Conservation (phyloP, 352 stramenopile genomes). For the Phytophthora brassicae region DNA sequence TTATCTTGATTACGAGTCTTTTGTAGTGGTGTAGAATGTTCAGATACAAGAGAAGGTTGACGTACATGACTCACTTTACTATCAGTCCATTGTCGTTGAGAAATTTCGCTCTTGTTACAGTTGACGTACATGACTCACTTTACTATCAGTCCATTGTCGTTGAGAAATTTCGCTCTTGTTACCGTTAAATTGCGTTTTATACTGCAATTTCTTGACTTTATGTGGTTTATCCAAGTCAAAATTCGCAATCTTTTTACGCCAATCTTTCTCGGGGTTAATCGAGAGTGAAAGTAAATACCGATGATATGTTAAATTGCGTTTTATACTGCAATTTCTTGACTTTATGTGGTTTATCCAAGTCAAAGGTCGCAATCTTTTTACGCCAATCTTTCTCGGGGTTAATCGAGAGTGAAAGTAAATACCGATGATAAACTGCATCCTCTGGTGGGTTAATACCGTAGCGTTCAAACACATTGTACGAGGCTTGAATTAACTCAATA, state of each 20-base stretch:
- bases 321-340: conserved; percentile 25
- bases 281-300: conserved; percentile 57
- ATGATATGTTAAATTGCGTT: too few relatives aligned
- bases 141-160: conserved; percentile 6
- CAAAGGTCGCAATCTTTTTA: conserved; percentile 51
- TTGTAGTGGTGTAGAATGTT: background rate
- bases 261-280: conserved; percentile 56
- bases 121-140: conserved; percentile 3
- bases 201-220: conserved; percentile 21
- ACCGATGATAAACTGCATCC: conserved; percentile 57
- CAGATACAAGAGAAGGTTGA: conserved; percentile 9
- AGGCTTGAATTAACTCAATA: conserved; percentile 67
- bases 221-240: conserved; percentile 29
- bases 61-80: conserved; percentile 10
- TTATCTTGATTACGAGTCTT: conserved; percentile 34
- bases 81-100: conserved; percentile 3
- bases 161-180: background rate
- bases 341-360: conserved; percentile 11
- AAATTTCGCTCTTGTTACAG: background rate
- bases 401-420: conserved; percentile 55
- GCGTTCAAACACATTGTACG: conserved; percentile 50
- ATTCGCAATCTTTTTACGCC: conserved; percentile 50
- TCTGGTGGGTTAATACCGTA: conserved; percentile 44
- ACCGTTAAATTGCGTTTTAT: too few relatives aligned
- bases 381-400: conserved; percentile 60